Conservation (phyloP, 2,329 filamentous ascomycete genomes). For the Colletotrichum tofieldiae region DNA sequence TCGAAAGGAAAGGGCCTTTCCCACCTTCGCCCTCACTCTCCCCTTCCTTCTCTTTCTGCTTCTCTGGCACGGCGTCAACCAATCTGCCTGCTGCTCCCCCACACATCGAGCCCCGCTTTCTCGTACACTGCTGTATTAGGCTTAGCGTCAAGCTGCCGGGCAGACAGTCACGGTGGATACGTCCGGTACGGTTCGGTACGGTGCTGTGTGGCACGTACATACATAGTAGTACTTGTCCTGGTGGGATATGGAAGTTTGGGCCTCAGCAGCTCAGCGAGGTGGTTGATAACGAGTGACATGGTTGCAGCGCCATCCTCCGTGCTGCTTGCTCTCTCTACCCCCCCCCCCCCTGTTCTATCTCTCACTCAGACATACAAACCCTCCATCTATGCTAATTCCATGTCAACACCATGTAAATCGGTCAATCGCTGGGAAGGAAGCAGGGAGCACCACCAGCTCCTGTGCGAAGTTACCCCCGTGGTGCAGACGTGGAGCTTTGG, state of each 20-base stretch:
- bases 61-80: not conserved
- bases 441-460: not conserved
- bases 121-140: constrained; percentile 23
- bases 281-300: no score
- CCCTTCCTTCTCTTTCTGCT: not conserved
- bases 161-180: not conserved
- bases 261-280: no score
- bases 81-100: not conserved
- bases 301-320: no score
- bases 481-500: constrained; percentile 11
- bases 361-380: no score
- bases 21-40: not conserved
- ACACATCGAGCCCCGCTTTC: not conserved
- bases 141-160: constrained; percentile 9
- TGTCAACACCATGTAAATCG: not conserved
- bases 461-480: not conserved
- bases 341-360: no score
- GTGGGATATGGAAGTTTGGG: not conserved
- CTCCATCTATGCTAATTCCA: not conserved
- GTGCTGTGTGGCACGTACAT: not conserved
- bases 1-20: constrained; percentile 17
- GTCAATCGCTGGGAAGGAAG: not conserved
- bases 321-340: not conserved
- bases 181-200: not conserved
- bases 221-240: no score